Conservation (phyloP, 257 asterid species). For the Nicotiana benthamiana region DNA sequence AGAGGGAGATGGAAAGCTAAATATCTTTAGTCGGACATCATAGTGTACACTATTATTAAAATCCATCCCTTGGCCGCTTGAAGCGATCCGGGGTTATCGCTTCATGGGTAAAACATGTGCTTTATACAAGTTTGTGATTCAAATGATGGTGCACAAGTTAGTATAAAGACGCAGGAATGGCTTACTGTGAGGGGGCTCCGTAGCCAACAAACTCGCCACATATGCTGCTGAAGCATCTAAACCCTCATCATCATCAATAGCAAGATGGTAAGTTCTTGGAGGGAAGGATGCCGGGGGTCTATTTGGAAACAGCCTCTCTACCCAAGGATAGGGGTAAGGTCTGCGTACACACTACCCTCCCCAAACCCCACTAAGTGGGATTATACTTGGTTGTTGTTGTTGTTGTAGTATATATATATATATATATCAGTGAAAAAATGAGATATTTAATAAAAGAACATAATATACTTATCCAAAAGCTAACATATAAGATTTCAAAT, state of each 20-base stretch:
- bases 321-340: too few relatives aligned
- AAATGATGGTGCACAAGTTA: background rate
- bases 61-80: background rate
- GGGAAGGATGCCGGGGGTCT: too few relatives aligned
- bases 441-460: background rate
- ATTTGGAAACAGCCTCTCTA: too few relatives aligned
- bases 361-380: too few relatives aligned
- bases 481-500: background rate
- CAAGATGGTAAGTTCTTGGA: too few relatives aligned
- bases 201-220: constrained; percentile 83
- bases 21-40: background rate
- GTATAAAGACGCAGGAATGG: constrained; percentile 7
- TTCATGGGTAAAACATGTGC: background rate
- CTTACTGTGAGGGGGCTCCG: constrained; percentile 77
- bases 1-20: background rate
- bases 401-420: too few relatives aligned
- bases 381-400: too few relatives aligned
- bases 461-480: background rate
- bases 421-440: too few relatives aligned
- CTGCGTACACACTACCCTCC: too few relatives aligned
- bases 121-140: background rate
- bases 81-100: background rate
- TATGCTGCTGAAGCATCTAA: constrained; percentile 82
- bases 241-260: constrained; percentile 65
- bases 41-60: background rate